Evolutionary conservation across 2,329 filamentous ascomycete species (phyloP).

Genomic region (Xylariomycetidae sp.): DNA sequence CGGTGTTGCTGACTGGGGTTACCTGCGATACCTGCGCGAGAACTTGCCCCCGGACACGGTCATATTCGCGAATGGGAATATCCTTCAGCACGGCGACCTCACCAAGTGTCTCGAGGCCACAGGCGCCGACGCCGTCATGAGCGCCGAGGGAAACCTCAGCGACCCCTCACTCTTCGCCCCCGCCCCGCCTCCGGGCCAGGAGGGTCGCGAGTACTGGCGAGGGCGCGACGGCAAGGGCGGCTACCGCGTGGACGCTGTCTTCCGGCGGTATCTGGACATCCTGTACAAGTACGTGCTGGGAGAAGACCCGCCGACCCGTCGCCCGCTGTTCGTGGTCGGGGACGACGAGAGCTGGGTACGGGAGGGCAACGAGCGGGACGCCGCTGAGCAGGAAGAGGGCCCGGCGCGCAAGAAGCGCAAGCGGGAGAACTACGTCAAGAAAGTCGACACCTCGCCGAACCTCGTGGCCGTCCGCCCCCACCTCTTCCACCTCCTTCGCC

Average conservation of each 20-base stretch:
- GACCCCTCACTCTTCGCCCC: slow-evolving; percentile 81
- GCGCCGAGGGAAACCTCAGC: slow-evolving; percentile 88
- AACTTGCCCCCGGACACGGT: slow-evolving; percentile 82
- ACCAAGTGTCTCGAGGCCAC: slow-evolving; percentile 72
- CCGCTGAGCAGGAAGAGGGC: slow-evolving; percentile 29
- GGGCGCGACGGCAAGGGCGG: slow-evolving; percentile 73
- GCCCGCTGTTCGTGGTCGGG: slow-evolving; percentile 67
- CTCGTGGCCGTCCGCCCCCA: slow-evolving; percentile 81
- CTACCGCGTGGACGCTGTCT: slow-evolving; percentile 81
- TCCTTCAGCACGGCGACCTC: slow-evolving; percentile 74
- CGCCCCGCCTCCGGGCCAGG: slow-evolving; percentile 55
- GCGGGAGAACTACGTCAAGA: slow-evolving; percentile 45
- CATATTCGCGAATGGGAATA: slow-evolving; percentile 94
- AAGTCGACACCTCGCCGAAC: slow-evolving; percentile 51
- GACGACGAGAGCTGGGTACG: slow-evolving; percentile 43
- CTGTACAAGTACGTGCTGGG: slow-evolving; percentile 72
- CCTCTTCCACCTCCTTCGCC: slow-evolving; percentile 83
- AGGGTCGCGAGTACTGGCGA: slow-evolving; percentile 80
- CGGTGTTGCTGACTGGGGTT: slow-evolving; percentile 85
- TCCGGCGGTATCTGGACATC: slow-evolving; percentile 86
- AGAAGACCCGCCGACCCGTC: slow-evolving; percentile 56
- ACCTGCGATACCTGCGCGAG: slow-evolving; percentile 75
- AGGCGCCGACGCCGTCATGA: slow-evolving; percentile 90
- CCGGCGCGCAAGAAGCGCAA: slow-evolving; percentile 32
- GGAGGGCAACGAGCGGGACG: slow-evolving; percentile 22